phyloP scores from a whole-genome alignment of 164 flowering plant species.

The grape (Vitis vinifera) region DNA sequence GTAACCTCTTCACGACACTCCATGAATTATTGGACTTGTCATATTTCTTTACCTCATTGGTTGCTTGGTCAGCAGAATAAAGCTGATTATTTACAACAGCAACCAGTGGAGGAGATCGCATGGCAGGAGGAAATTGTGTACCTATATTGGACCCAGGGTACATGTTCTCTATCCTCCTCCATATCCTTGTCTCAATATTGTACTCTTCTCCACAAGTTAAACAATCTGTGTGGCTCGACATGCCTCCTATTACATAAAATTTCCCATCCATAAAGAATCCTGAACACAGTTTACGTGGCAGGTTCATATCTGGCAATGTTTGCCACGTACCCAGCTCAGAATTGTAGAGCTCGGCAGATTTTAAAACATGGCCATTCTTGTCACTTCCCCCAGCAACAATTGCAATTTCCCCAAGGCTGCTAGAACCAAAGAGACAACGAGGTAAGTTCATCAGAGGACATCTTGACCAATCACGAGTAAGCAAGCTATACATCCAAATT shows the following conservation, averaged over 20 bases:
- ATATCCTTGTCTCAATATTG: not conserved
- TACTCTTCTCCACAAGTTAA: constrained; percentile 35
- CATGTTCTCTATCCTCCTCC: constrained; percentile 25
- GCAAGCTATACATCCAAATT: constrained; percentile 27
- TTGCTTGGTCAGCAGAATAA: constrained; percentile 24
- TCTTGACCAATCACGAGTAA: constrained; percentile 14
- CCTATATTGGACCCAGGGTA: constrained; percentile 17
- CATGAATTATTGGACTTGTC: constrained; percentile 28
- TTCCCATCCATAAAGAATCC: constrained; percentile 40
- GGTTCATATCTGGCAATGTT: constrained; percentile 24
- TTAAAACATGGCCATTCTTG: constrained; percentile 16
- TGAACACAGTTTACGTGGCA: constrained; percentile 25
- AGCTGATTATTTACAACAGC: constrained; percentile 38
- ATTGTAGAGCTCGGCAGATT: constrained; percentile 35
- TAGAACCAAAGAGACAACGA: constrained; percentile 30
- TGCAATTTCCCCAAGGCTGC: constrained; percentile 27
- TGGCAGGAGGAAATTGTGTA: constrained; percentile 6
- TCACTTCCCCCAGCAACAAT: constrained; percentile 38
- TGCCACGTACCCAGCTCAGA: constrained; percentile 24
- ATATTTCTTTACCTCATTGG: constrained; percentile 32
- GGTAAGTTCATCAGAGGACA: constrained; percentile 24
- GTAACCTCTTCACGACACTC: constrained; percentile 25
- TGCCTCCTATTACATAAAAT: constrained; percentile 33
- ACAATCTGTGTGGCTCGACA: constrained; percentile 15
- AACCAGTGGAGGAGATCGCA: constrained; percentile 29